Base-by-base conservation (phyloP, 768 basidiomycete genomes). In the Phylloporus sp. region DNA sequence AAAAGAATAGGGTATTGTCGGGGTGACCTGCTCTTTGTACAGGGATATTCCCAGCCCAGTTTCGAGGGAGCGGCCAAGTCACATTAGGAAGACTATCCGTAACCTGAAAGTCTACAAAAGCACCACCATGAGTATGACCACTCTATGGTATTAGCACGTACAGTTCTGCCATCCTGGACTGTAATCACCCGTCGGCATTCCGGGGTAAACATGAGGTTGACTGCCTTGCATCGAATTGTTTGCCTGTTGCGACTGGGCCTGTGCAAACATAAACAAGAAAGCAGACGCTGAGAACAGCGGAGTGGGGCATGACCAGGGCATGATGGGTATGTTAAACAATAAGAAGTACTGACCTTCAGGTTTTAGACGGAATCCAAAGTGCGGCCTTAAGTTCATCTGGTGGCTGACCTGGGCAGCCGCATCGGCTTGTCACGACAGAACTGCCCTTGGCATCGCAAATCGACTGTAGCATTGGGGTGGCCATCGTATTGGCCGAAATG, bases 1-100 rank as follows among this genome's bases (percentile, higher is more conserved):
- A 75, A 59, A 86, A 85, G 68, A 85, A 86, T 2, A 86, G 65
- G 0, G 84, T 86, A 55, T 85, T 67, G 48, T 85, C 84, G 0
- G 81, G 81, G 63, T 84, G 82, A n/a, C 72, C 76, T 0, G 68
- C 61, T 45, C 84, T 76, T 51, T 81, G 73, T 1, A 85, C 84
- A n/a, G 77, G 77, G 43, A 86, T 73, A 54, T 84, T 86, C 29
- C 84, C 84, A 11, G 84, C 83, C 59, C 72, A 86, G 61, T 73
- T 78, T 8, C 75, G 76, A 40, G 73, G 65, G 16, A 72, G 63
- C 16, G 69, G 55, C 61, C 81, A 84, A 0, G 81, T 79, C 34
- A 85, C 70, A 50, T 84, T 84, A 4, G 84, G 83, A 10, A 85
- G 73, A 27, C 60, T 63, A 8, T 70, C 63, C 1, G 78, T 82